Evolutionary conservation across 176 grass and related monocot genomes (phyloP), one percentile per base, ranked within the genome.

Genomic region (Olyra latifolia): DNA sequence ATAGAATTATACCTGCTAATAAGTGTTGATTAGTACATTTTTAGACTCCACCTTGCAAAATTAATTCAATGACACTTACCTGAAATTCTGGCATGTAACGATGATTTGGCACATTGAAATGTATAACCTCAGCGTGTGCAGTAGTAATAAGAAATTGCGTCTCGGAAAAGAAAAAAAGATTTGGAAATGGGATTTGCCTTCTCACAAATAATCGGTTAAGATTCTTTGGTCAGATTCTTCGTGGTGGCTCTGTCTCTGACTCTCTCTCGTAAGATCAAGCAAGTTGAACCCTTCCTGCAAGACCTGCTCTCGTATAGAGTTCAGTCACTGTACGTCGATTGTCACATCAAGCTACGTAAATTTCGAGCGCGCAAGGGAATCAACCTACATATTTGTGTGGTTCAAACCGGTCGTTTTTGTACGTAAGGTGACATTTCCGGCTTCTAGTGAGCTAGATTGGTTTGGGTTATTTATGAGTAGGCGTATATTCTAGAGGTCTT

Each of bases 201-300:
- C 14, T 56, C 8, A 23, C 32, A 10, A 23, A 56, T 22, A 7
- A 56, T 1, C 53, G 3, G 19, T n/a, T n/a, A 2, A 20, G 19
- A 20, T 54, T n/a, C n/a, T n/a, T 57, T 24, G 22, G 54, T 24
- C 9, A 24, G n/a, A 27, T 25, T 27, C 11, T 14, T 59, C 5
- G 13, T 29, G 57, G 25, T 13, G 23, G 10, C 11, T 28, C 24
- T 25, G 4, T 15, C 12, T 14, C 57, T 35, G 4, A 4, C 32
- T 35, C 32, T 35, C 32, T 35, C 32, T 35, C 32, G 4, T 35
- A 15, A 2, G 12, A 29, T 28, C 57, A 57, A 69, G 40, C 35
- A 42, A 68, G 48, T 56, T 68, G 63, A 56, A 68, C n/a, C 11
- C 8, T 68, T 80, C 77, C 48, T 68, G n/a, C 40, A 11, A 55